Base-by-base conservation (phyloP, 805 yeast species). In the Suhomyces canberraensis region DNA sequence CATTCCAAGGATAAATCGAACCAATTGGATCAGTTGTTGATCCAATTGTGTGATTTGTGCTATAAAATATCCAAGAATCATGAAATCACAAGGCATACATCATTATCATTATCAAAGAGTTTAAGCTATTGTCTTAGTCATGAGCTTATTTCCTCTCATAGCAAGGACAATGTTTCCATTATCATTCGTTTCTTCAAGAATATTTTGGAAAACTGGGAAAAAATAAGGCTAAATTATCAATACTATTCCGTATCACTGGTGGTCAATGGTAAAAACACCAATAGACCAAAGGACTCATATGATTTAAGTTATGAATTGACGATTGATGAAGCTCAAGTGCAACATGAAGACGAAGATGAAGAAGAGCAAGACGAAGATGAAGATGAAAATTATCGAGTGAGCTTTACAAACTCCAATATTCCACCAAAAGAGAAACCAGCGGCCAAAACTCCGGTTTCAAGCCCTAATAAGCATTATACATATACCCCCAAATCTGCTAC, bases 41-140 rank as follows among this genome's bases (percentile, higher is more conserved):
- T 75, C 25, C 78, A 75, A 44, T 48, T 80, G 8, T 61, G 76
- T 29, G 53, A 64, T 11, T 46, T 66, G 22, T 58, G 61, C 41
- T 25, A 40, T n/a, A 58, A 62, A 11, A 60, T 78, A 9, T 51
- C 75, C n/a, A 41, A 51, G 3, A 58, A 64, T 29, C 20, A 48
- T 1, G 52, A 55, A 3, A 41, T 44, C 1, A 76, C 84, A 16
- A 69, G 61, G 42, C 81, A 75, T 45, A 59, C 61, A 9, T 42
- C 69, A 11, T 35, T 50, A 8, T 50, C 72, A 4, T 44, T 76
- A 16, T 60, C 81, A 30, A 71, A 67, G 44, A 61, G 76, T 17
- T 50, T 81, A 29, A 66, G 76, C 7, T 77, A 81, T 14, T 71
- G 82, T 11, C 46, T 84, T 21, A 71, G 81, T 38, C 81, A 81